A percentile compares a stretch with the other conserved stretches of the same genome.
Evolutionary conservation across 2,329 filamentous ascomycete genomes (phyloP).

Genomic region (Chaetomiaceae sp.): DNA sequence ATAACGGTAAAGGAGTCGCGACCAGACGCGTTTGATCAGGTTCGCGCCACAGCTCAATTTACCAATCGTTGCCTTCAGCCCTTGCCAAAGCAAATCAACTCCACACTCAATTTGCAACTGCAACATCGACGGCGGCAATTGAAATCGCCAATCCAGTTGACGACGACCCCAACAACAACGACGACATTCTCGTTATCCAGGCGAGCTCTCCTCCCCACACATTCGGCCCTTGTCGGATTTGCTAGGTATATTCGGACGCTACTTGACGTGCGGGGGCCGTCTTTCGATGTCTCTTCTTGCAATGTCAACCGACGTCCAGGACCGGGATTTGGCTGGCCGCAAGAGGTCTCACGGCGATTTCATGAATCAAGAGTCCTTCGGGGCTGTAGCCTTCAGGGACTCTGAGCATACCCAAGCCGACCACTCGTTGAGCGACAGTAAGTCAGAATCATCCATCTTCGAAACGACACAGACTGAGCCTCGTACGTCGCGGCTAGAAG

Average conservation of each 20-base stretch:
- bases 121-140: neutral
- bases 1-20: constrained; percentile 15
- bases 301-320: constrained; percentile 19
- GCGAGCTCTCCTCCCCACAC: neutral
- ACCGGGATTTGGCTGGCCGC: constrained; percentile 14
- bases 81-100: constrained; percentile 16
- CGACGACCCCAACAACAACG: neutral
- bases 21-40: constrained; percentile 11
- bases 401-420: neutral
- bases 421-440: constrained; percentile 19
- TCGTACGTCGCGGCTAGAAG: constrained; percentile 10
- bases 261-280: neutral
- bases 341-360: constrained; percentile 25
- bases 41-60: constrained; percentile 15
- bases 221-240: neutral
- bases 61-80: constrained; percentile 20
- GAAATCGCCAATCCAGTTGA: neutral
- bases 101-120: constrained; percentile 7
- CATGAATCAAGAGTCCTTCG: constrained; percentile 11
- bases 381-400: neutral
- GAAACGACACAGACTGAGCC: neutral
- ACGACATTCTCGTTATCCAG: neutral
- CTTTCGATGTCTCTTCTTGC: constrained; percentile 20
- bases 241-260: neutral
- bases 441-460: neutral